Evolutionary conservation across 345 rosid genomes (phyloP), one percentile per base, ranked within the genome.

Genomic region (Nasturtium officinale): DNA sequence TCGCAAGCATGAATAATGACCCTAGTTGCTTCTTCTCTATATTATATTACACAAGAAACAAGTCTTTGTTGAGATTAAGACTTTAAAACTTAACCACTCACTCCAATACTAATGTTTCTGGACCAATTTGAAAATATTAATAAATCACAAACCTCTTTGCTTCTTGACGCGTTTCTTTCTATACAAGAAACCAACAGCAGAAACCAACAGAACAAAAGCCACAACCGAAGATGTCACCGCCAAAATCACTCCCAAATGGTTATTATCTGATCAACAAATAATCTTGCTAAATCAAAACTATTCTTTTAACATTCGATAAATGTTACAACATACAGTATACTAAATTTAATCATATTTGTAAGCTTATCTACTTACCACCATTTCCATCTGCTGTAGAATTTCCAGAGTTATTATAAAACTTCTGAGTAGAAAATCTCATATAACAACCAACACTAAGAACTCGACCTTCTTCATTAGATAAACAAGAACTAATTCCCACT

Each of bases 391-490:
- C 35, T 12, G 81, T 67, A 9, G 82, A 20, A n/a, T 62, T 70
- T 9, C 74, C 69, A 35, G 94, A 86, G 70, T 78, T 86, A 66
- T 90, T 83, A 21, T 85, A 90, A 64, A 94, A 94, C 75, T 67
- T 94, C 2, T 76, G 75, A 2, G 85, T 76, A 7, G 98, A 90
- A 66, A 85, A 87, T 46, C 96, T 83, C 83, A 90, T 56, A 69
- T 89, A 94, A 72, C 98, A 94, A 11, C 98, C 98, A 71, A 85
- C 87, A 30, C 83, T 86, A 84, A 86, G 74, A 33, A 58, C 86
- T 63, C 93, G 86, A 29, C 93, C 93, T 78, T 87, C 96, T 79
- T 82, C 83, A 35, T 67, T 85, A 6, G 78, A 85, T 40, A 77
- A 61, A 80, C 93, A 87, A 6, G 86, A 84, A 25, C 69, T 57